Evolutionary conservation across 495 filamentous ascomycete species (phyloP), one percentile per base, ranked within the genome.

Genomic region (Xylaria palmicola): DNA sequence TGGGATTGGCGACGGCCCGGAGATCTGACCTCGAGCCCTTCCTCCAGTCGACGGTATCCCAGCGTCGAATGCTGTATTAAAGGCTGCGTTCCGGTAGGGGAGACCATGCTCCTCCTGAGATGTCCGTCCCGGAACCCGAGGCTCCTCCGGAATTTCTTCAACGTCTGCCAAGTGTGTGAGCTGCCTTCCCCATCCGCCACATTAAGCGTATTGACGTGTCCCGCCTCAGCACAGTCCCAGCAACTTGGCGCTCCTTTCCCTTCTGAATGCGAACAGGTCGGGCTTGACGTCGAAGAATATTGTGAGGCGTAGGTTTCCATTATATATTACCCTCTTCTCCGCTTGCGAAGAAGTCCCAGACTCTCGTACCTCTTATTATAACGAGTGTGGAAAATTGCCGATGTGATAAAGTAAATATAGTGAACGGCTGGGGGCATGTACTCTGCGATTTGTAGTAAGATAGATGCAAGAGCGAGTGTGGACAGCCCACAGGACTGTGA

Each of bases 211-310:
- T 12, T 10, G 29, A 57, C 20, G 32, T 57, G 62, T 22, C 59
- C 64, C 51, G 30, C 50, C 40, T 69, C 66, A 13, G 53, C 49
- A 40, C 67, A 69, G 45, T 67, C 62, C 64, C 64, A 69, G 36
- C 67, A 69, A 12, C 57, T 29, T 1, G 64, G 58, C 39, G 59
- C 39, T 22, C 58, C 48, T 17, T 34, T 57, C 26, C 39, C 57
- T n/a, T 66, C 34, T 7, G 59, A 50, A 58, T 69, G 65, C 8
- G 55, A 51, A 47, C 59, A 62, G 0, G 26, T 20, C 17, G 43
- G 20, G 13, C 1, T 45, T 41, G 40, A 57, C 4, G 40, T 45
- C 37, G 6, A 30, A 13, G 17, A 8, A 20, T 6, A 9, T 1
- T 44, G 13, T 13, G 37, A 4, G 0, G 12, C 4, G 41, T 37